Conservation (phyloP, 192 early-diverging fungal genomes). For the Obelidium mucronatum region DNA sequence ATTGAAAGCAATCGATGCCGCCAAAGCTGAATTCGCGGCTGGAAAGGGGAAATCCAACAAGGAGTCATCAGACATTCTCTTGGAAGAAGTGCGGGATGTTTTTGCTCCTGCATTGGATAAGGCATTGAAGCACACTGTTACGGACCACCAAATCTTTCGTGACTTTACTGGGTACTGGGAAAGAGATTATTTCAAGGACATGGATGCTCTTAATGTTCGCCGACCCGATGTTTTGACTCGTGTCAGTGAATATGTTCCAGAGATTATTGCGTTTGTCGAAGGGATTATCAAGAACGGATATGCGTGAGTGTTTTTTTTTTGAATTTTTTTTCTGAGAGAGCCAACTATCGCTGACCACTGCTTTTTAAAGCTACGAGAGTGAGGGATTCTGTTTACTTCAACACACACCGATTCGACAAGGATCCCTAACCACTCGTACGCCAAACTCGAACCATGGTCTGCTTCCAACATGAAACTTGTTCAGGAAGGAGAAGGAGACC, state of each 20-base stretch:
- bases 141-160: slow-evolving; percentile 90
- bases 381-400: slow-evolving; percentile 96
- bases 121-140: slow-evolving; percentile 61
- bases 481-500: slow-evolving; percentile 91
- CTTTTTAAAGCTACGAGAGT: slow-evolving; percentile 70
- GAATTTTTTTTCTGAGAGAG: background rate
- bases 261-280: slow-evolving; percentile 90
- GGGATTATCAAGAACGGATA: slow-evolving; percentile 95
- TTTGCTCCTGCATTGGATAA: slow-evolving; percentile 38
- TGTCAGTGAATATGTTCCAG: slow-evolving; percentile 96
- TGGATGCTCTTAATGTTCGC: slow-evolving; percentile 88
- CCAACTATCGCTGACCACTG: background rate
- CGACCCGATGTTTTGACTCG: slow-evolving; percentile 89
- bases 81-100: slow-evolving; percentile 61
- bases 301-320: slow-evolving; percentile 51
- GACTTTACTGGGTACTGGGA: slow-evolving; percentile 95
- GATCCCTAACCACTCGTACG: slow-evolving; percentile 87
- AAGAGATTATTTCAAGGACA: slow-evolving; percentile 89
- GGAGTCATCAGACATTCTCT: slow-evolving; percentile 42
- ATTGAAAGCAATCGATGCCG: slow-evolving; percentile 16
- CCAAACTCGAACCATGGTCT: slow-evolving; percentile 92
- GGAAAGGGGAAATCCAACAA: background rate
- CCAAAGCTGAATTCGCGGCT: background rate
- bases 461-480: slow-evolving; percentile 80
- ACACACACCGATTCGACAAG: slow-evolving; percentile 83